Base-by-base conservation (phyloP, 805 yeast genomes). In the Myxozyma monticola region DNA sequence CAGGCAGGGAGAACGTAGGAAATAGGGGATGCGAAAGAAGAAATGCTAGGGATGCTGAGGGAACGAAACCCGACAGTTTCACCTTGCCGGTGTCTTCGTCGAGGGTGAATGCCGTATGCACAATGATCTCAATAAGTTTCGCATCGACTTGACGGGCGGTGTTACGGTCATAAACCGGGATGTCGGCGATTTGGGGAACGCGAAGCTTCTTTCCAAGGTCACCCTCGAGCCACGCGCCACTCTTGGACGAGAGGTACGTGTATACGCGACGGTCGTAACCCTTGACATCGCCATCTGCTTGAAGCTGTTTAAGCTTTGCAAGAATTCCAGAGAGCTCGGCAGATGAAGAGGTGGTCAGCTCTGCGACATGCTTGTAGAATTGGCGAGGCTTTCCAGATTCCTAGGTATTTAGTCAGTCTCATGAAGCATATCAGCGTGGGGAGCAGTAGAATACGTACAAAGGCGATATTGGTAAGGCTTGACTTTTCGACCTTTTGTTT, bases 21-120 rank as follows among this genome's bases (percentile, higher is more conserved):
- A 84, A 89, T 17, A 88, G 70, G 15, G 96, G 96, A 70, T 91
- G 96, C 2, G 96, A 85, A 55, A 91, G 73, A 29, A 90, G 73
- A 63, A 87, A 90, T 1, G 84, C 77, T 41, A 88, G 67, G 2
- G 88, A 73, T 41, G 69, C 69, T 60, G 83, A 81, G 44, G 93
- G 76, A 63, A 68, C 53, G 55, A 64, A 59, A 41, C 43, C 44
- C 8, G 53, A 25, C 64, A 59, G 67, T 28, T 63, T 55, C 35
- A 58, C 65, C 58, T 50, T 51, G 4, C 34, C 44, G 21, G 47
- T 56, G 17, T 14, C 54, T 17, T 28, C 30, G 18, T 35, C 56
- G 24, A 30, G n/a, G 9, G 42, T 61, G 20, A 71, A 58, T 14
- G 71, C 56, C 22, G 66, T 51, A 22, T 66, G 63, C 15, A 66